phyloP scores from a whole-genome alignment of 225 moss, liverwort and hornwort genomes.

The Polytrichum formosum region DNA sequence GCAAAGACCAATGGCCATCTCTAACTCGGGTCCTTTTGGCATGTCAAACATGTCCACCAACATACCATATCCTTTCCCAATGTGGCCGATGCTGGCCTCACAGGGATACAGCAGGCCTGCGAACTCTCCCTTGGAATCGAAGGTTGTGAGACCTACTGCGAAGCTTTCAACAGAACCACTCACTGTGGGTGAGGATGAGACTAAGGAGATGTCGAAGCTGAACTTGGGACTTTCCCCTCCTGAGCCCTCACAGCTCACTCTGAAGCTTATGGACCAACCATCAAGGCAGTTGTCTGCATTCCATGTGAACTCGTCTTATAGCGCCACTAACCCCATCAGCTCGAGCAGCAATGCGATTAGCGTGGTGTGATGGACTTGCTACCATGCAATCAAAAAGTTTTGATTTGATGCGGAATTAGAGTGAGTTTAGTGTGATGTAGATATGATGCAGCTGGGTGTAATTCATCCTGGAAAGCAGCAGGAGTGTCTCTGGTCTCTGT shows the following conservation, averaged over 20 bases:
- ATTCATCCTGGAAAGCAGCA: slow-evolving; percentile 37
- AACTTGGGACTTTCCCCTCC: slow-evolving; percentile 82
- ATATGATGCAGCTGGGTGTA: slow-evolving; percentile 30
- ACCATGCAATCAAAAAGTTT: slow-evolving; percentile 28
- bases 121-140: slow-evolving; percentile 51
- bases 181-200: slow-evolving; percentile 65
- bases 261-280: slow-evolving; percentile 78
- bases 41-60: slow-evolving; percentile 35
- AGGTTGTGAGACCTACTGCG: slow-evolving; percentile 88
- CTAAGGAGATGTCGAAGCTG: slow-evolving; percentile 87
- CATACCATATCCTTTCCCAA: slow-evolving; percentile 57
- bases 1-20: slow-evolving; percentile 62
- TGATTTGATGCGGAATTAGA: slow-evolving; percentile 47
- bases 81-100: slow-evolving; percentile 67
- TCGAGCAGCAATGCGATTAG: slow-evolving; percentile 87
- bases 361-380: slow-evolving; percentile 65
- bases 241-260: slow-evolving; percentile 84
- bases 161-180: slow-evolving; percentile 55
- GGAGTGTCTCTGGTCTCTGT: slow-evolving; percentile 75
- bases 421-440: slow-evolving; percentile 40
- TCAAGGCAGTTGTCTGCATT: slow-evolving; percentile 89
- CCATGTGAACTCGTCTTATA: slow-evolving; percentile 62
- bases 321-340: slow-evolving; percentile 62
- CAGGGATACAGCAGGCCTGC: slow-evolving; percentile 64
- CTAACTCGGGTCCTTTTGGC: slow-evolving; percentile 49